Base-by-base conservation (phyloP, 345 rosid species). In the Dipteronia dyeriana region DNA sequence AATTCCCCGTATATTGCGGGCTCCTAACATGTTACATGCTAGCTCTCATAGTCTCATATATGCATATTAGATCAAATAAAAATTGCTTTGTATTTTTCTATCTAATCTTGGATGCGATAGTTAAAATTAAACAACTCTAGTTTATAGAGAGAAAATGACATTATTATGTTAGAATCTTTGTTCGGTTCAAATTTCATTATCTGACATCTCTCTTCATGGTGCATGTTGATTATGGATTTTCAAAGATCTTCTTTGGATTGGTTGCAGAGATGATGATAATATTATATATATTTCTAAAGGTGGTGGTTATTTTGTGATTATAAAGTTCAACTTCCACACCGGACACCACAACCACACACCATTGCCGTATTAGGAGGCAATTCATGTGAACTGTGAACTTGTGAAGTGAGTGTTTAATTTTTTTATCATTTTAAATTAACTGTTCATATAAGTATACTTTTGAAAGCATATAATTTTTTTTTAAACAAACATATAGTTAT, bases 11-110 rank as follows among this genome's bases (percentile, higher is more conserved):
- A 31, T 73, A 13, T n/a, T 81, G 59, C 76, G 84, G 79, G 7
- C 38, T 53, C n/a, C 26, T 70, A 81, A 79, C 83, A 45, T 79
- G 81, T 61, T 4, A 79, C 83, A 45, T 79, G 81, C 66, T 4
- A 3, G 38, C 38, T 34, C 38, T 34, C 38, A 31, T 0, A 3
- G 5, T 31, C 34, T 31, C 34, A 20, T 11, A 13, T 4, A 1
- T 57, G 29, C 53, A 65, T 69, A 38, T n/a, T 61, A 20, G 29
- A 61, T 45, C 25, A 7, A 68, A 9, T 54, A n/a, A 20, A 11
- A 12, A 45, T 34, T 2, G 20, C 43, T 20, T 17, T 17, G 6
- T 9, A 17, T 39, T 1, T 56, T 26, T 10, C 57, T 53, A 16
- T 53, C n/a, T 16, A 49, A 45, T 10, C 49, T 45, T 45, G 49